Base-by-base conservation (phyloP, 495 filamentous ascomycete genomes). In the Darksidea phi region DNA sequence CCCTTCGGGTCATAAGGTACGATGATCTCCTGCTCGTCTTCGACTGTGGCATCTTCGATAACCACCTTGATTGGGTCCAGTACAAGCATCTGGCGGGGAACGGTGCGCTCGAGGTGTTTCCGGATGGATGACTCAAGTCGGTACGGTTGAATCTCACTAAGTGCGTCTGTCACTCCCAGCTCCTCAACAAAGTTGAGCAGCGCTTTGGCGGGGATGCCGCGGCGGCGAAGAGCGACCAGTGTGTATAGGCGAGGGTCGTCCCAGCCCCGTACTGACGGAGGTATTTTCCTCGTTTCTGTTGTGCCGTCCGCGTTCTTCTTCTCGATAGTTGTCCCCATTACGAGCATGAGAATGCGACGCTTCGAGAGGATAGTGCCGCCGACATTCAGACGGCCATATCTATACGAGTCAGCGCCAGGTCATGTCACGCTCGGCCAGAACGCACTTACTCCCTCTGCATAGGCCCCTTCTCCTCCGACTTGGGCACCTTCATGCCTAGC, bases 181-280 rank as follows among this genome's bases (percentile, higher is more conserved):
- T 94, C 90, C 67, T 89, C 89, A 62, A 95, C 85, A 68, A 96
- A 96, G 47, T 86, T 82, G 37, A 93, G 82, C 20, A 96, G 89
- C 1, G 91, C 92, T 7, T 88, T 88, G 0, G 91, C 91, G 2
- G 91, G 91, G 6, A 96, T 79, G 70, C 92, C 90, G 37, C 91
- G 82, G 20, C 91, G 84, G 18, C 87, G 84, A 21, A 96, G 82
- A 5, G 84, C 90, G 53, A 93, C 90, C n/a, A 96, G 76, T 0
- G 91, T 96, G 76, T 89, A 95, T 4, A 96, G 83, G 17, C 91
- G 82, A 0, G 91, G 92, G 67, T 96, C 91, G 57, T 96, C 88
- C 89, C 91, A 96, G 56, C 83, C 88, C 11, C 86, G 81, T 20
- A 96, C 91, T 18, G 59, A 58, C 0, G 74, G 72, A 20, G 69